These are phyloP conservation scores for Aspergillus carbonarius DNA, from an alignment of 2,329 filamentous ascomycete species.

Conservation along the genomic window DNA sequence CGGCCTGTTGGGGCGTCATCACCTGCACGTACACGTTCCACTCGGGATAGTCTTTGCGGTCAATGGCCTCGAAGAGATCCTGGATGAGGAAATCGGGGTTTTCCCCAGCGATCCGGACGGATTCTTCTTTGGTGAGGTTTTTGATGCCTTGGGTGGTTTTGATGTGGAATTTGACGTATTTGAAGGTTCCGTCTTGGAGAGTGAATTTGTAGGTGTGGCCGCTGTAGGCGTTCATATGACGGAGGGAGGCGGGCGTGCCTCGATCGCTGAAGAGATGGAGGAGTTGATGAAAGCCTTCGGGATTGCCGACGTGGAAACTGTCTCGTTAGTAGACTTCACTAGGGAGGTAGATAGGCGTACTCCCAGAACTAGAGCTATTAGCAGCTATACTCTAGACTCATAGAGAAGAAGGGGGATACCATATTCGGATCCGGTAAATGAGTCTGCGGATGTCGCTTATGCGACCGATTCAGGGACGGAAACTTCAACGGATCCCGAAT, in stretches of 20 bases:
- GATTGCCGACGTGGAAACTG: constrained; percentile 10
- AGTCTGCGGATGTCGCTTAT: neutral
- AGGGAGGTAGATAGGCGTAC: neutral
- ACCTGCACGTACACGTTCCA: constrained; percentile 12
- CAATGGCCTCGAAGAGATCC: neutral
- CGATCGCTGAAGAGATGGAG: constrained; percentile 12
- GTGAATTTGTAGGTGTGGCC: neutral
- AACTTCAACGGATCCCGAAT: constrained; percentile 8
- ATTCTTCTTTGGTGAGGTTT: neutral
- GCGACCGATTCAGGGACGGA: constrained; percentile 3
- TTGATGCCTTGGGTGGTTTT: neutral
- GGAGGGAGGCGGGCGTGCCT: constrained; percentile 3
- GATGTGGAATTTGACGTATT: neutral
- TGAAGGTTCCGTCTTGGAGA: neutral
- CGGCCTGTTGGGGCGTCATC: constrained; percentile 8
- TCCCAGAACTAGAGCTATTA: constrained; percentile 1
- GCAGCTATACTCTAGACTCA: neutral
- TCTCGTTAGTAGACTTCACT: too few relatives aligned
- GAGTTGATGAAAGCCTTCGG: constrained; percentile 11
- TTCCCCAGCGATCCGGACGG: neutral
- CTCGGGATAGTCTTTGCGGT: neutral
- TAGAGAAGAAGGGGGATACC: neutral
- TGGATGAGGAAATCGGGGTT: neutral
- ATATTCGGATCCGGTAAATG: neutral
- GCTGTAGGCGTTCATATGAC: neutral